phyloP scores from a whole-genome alignment of 768 basidiomycete genomes.

The Tulasnella sp. region DNA sequence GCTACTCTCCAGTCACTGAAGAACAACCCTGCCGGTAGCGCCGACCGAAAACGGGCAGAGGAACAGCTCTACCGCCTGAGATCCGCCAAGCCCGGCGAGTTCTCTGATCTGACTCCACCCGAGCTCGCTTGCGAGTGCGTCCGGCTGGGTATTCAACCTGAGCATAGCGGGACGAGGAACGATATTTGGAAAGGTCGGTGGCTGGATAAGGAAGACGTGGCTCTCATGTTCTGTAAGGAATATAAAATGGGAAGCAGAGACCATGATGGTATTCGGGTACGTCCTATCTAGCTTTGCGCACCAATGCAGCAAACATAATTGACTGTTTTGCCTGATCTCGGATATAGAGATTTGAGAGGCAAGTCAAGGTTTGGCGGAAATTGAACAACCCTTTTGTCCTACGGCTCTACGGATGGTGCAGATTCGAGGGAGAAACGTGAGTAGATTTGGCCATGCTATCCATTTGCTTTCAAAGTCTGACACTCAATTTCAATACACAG shows the following conservation, averaged over 20 bases:
- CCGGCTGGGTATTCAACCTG: neutral
- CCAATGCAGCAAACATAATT: neutral
- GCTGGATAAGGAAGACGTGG: constrained; percentile 16
- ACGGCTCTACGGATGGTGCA: neutral
- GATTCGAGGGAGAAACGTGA: neutral
- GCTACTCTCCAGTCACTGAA: neutral
- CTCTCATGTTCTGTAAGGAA: constrained; percentile 3
- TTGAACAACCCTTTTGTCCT: constrained; percentile 11
- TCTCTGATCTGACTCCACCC: neutral
- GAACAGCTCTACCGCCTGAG: neutral
- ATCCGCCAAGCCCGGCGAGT: too few species aligned
- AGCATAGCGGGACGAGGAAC: neutral
- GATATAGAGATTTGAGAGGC: neutral
- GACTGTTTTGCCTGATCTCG: neutral
- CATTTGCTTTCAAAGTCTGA: neutral
- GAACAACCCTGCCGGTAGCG: neutral
- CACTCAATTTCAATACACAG: neutral
- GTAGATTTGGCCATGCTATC: neutral
- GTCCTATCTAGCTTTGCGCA: neutral
- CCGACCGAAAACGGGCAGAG: neutral
- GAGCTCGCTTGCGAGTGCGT: constrained; percentile 7
- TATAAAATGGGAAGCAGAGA: neutral
- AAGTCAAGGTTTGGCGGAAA: constrained; percentile 10
- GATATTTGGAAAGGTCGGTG: constrained; percentile 23
- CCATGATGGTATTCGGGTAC: neutral